Evolutionary conservation across 2,329 filamentous ascomycete genomes (phyloP).

Genomic region (Ophiostoma sp.): DNA sequence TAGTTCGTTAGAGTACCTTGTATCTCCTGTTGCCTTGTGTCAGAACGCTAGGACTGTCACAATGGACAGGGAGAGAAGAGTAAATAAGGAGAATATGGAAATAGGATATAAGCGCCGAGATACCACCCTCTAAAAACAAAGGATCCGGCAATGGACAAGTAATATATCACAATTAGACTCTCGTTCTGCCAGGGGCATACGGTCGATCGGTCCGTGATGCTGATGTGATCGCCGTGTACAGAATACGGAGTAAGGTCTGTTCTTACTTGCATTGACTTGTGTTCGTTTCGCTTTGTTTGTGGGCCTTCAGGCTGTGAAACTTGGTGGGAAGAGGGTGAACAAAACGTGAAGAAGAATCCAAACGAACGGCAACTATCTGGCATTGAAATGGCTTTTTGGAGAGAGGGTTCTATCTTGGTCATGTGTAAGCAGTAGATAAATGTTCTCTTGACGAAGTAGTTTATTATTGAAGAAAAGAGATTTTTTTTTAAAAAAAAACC

Average conservation of each 20-base stretch:
- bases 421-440: no score
- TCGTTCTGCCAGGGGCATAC: not conserved
- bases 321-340: no score
- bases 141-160: not conserved
- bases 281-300: not conserved
- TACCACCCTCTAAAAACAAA: not conserved
- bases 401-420: no score
- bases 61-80: not conserved
- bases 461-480: no score
- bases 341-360: no score
- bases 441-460: no score
- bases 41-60: not conserved
- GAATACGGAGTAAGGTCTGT: not conserved
- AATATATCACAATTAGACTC: constrained; percentile 2
- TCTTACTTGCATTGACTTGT: not conserved
- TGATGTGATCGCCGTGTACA: not conserved
- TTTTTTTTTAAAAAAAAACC: no score
- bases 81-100: not conserved
- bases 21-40: not conserved
- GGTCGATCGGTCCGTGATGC: constrained; percentile 3
- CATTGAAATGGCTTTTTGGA: no score
- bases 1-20: not conserved
- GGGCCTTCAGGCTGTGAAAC: no score
- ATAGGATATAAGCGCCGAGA: not conserved
- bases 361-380: no score